These are phyloP conservation scores for Abrus pulchellus DNA, from an alignment of 306 rosid species.

Conservation along the genomic window DNA sequence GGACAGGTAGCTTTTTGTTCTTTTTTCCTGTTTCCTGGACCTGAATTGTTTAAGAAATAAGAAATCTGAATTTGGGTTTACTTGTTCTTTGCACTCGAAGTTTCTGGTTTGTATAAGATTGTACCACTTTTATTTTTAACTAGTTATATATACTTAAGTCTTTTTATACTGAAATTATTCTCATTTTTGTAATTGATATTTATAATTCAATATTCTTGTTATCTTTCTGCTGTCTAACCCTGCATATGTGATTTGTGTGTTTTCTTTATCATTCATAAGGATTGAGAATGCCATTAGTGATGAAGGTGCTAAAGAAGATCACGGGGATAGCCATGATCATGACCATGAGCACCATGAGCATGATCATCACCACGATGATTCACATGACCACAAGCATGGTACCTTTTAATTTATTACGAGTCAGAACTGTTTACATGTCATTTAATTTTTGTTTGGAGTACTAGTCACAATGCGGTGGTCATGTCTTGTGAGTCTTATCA, in stretches of 20 bases:
- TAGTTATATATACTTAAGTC: background rate
- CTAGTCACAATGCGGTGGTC: slow-evolving; percentile 18
- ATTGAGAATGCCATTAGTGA: slow-evolving; percentile 79
- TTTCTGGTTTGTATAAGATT: slow-evolving; percentile 2
- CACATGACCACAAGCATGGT: slow-evolving; percentile 86
- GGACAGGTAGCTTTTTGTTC: slow-evolving; percentile 76
- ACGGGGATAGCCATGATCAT: slow-evolving; percentile 57
- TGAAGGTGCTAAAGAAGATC: slow-evolving; percentile 74
- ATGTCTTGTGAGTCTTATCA: background rate
- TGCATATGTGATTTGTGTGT: slow-evolving; percentile 40
- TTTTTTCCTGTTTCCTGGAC: slow-evolving; percentile 44
- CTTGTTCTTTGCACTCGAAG: slow-evolving; percentile 5
- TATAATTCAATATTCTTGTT: slow-evolving; percentile 17
- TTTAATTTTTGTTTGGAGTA: slow-evolving; percentile 31
- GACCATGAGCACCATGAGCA: slow-evolving; percentile 58
- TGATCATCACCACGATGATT: slow-evolving; percentile 58
- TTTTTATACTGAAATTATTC: background rate
- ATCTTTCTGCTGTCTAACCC: slow-evolving; percentile 35
- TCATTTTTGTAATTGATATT: slow-evolving; percentile 19
- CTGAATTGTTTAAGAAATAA: slow-evolving; percentile 19
- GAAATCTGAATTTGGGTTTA: slow-evolving; percentile 9
- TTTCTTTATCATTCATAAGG: slow-evolving; percentile 59
- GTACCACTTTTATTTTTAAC: background rate
- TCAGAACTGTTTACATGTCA: slow-evolving; percentile 18
- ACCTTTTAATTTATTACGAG: slow-evolving; percentile 36